phyloP scores from a whole-genome alignment of 768 basidiomycete genomes.

The Lyophyllum atratum region DNA sequence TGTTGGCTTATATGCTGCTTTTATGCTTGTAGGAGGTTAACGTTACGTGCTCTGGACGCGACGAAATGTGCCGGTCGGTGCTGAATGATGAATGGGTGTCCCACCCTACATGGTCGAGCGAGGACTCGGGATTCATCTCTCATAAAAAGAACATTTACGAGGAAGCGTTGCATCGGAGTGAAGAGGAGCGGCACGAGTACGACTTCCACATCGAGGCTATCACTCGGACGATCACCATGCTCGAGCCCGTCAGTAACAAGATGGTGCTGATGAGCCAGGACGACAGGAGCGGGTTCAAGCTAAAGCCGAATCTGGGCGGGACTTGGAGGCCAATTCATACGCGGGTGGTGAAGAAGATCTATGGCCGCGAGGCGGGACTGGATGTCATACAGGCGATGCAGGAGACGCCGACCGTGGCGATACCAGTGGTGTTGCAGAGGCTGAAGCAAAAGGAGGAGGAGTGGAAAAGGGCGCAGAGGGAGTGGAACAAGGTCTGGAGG shows the following conservation, averaged over 20 bases:
- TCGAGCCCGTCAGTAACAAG: conserved; percentile 91
- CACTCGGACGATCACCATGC: conserved; percentile 82
- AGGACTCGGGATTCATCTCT: conserved; percentile 88
- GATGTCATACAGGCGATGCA: conserved; percentile 89
- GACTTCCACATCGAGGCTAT: conserved; percentile 99
- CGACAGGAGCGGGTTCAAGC: conserved; percentile 78
- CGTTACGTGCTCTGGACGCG: conserved; percentile 90
- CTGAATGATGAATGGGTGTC: conserved; percentile 99
- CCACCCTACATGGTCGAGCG: conserved; percentile 93
- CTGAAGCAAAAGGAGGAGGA: conserved; percentile 97
- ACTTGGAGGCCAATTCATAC: conserved; percentile 89
- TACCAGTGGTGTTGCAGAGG: conserved; percentile 86
- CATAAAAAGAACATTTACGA: conserved; percentile 96
- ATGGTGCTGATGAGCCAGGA: conserved; percentile 77
- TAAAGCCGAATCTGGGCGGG: conserved; percentile 88
- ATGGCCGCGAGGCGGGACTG: conserved; percentile 81
- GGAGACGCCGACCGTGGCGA: conserved; percentile 84
- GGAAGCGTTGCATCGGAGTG: conserved; percentile 93
- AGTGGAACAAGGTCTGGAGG: conserved; percentile 99
- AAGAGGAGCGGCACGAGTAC: conserved; percentile 98
- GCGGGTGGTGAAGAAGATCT: conserved; percentile 95
- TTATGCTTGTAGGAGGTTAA: conserved; percentile 68
- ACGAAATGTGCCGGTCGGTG: conserved; percentile 95
- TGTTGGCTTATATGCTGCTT: background rate
- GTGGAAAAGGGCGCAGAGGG: conserved; percentile 95